Evolutionary conservation across 306 rosid species (phyloP), one percentile per base, ranked within the genome.

Genomic region (Vigna unguiculata): DNA sequence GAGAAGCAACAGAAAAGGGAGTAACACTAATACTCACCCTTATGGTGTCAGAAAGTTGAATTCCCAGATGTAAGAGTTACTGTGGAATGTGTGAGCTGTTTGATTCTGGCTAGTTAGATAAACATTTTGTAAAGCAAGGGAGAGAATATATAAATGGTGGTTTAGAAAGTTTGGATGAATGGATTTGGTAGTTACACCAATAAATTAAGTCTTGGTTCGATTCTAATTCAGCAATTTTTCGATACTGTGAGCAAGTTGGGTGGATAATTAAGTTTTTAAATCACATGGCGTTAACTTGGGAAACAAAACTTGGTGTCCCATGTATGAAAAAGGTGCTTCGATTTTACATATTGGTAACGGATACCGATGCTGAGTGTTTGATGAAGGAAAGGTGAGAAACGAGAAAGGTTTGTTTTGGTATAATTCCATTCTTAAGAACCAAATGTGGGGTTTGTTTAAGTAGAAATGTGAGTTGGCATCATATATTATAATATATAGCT

Each of bases 391-490:
- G 53, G 13, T 75, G 57, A 51, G 60, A 54, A 53, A 74, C 70
- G 57, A 60, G 60, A 45, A 53, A 74, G 72, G 15, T 9, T 40
- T 11, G 48, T 77, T 54, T 28, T 74, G 82, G 80, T 79, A 77
- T 49, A 71, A 69, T 38, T 63, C 69, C 80, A 77, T 77, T 74
- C 49, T 30, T 60, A 69, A 11, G 25, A 77, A 65, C 36, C 46
- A 60, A 60, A 76, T 65, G 51, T 70, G n/a, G n/a, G n/a, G n/a
- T n/a, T n/a, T n/a, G n/a, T n/a, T n/a, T n/a, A n/a, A n/a, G n/a
- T n/a, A n/a, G n/a, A n/a, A 71, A 75, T 77, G 68, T 84, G 87
- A 80, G 87, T 74, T 80, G 86, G 85, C 87, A 71, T 67, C 71
- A 52, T 64, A 51, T 64, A 67, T 20, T 20, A 51, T 60, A 72